Evolutionary conservation across 805 yeast species (phyloP).

Genomic region (Saccharomycopsis schoenii): DNA sequence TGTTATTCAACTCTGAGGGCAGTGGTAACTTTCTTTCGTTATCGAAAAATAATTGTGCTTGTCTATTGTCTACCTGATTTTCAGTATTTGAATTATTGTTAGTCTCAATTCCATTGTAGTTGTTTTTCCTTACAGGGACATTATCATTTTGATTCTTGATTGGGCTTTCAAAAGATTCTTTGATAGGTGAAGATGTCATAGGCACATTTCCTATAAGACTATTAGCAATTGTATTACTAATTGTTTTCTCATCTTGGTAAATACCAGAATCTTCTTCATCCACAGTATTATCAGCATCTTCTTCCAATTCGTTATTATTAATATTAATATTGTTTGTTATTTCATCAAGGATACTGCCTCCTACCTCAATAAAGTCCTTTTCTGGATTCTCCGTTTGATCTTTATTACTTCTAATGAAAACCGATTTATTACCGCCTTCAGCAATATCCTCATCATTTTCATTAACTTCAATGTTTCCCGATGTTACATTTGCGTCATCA

Average conservation of each 20-base stretch:
- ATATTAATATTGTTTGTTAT: too few relatives aligned
- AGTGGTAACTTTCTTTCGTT: conserved; percentile 7
- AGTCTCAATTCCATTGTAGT: not conserved
- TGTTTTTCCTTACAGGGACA: not conserved
- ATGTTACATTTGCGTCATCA: not conserved
- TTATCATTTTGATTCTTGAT: not conserved
- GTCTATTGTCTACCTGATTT: not conserved
- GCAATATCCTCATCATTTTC: not conserved
- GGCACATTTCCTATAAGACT: conserved; percentile 14
- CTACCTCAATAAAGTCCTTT: not conserved
- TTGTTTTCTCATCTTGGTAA: conserved; percentile 15
- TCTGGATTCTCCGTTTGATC: not conserved
- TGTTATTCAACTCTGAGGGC: conserved; percentile 6
- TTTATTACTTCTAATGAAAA: not conserved
- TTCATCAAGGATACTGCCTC: conserved; percentile 3
- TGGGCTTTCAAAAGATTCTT: not conserved
- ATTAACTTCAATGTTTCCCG: not conserved
- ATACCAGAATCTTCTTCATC: conserved; percentile 15
- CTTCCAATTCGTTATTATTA: conserved; percentile 5
- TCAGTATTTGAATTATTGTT: not conserved
- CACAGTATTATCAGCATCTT: not conserved
- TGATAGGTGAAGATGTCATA: conserved; percentile 18
- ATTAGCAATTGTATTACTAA: conserved; percentile 15
- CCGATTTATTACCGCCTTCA: not conserved
- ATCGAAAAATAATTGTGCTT: not conserved